Conservation (phyloP, 495 filamentous ascomycete genomes). For the Trichoderma reesei region DNA sequence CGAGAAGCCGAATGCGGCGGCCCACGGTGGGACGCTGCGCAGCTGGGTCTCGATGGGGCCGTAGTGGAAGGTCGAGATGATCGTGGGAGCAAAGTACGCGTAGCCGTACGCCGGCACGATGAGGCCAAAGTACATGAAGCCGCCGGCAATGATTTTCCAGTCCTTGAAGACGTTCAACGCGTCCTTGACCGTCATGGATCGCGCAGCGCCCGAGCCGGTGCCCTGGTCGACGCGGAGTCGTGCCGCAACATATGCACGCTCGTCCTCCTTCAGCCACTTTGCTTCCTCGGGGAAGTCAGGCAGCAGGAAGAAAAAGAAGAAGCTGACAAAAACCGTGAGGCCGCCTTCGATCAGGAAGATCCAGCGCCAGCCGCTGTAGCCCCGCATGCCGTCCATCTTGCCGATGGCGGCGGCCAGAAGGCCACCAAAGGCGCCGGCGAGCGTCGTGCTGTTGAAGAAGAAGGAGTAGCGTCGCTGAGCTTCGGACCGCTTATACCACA, state of each 20-base stretch:
- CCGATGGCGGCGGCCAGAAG: conserved; percentile 75
- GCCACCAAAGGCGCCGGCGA: conserved; percentile 83
- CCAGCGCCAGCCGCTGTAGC: conserved; percentile 84
- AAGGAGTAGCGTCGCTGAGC: conserved; percentile 83
- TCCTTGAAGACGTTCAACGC: conserved; percentile 66
- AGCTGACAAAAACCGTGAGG: conserved; percentile 60
- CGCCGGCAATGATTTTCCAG: conserved; percentile 60
- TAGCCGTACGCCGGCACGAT: conserved; percentile 78
- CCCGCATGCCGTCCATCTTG: conserved; percentile 61
- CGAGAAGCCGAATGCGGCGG: conserved; percentile 63
- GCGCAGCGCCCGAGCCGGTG: conserved; percentile 51
- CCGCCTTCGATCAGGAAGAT: conserved; percentile 63
- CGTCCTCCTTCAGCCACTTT: conserved; percentile 62
- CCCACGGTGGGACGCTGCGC: conserved; percentile 79
- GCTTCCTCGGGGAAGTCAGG: conserved; percentile 65
- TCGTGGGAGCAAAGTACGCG: conserved; percentile 63
- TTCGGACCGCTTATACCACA: conserved; percentile 85
- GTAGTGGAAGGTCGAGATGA: conserved; percentile 60
- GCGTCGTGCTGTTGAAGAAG: conserved; percentile 76
- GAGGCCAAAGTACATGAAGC: conserved; percentile 82
- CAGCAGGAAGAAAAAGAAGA: conserved; percentile 69
- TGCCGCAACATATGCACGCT: conserved; percentile 62
- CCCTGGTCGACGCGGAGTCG: conserved; percentile 74
- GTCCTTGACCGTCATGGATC: conserved; percentile 52
- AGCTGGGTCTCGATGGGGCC: conserved; percentile 65